These are phyloP conservation scores for Agrocybe chaxingu DNA, from an alignment of 768 basidiomycete genomes.

Conservation along the genomic window DNA sequence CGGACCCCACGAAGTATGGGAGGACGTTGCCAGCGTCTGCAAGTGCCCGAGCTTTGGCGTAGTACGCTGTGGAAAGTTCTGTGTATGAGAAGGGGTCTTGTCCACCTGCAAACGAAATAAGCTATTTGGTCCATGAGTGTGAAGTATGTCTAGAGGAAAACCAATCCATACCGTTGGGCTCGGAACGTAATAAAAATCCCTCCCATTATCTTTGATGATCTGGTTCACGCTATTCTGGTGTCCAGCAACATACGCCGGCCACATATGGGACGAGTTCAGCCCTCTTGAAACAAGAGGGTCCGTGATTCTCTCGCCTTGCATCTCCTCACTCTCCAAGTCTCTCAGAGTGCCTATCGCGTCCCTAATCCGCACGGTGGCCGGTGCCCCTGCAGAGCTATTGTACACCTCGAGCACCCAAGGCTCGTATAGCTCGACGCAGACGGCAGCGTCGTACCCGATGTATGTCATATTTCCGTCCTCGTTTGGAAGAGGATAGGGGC, in stretches of 20 bases:
- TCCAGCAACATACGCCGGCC: constrained; percentile 23
- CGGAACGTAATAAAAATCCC: constrained; percentile 36
- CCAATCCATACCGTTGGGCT: constrained; percentile 32
- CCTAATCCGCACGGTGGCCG: constrained; percentile 27
- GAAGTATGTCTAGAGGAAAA: neutral
- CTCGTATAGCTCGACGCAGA: constrained; percentile 38
- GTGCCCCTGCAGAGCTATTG: constrained; percentile 29
- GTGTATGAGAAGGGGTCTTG: constrained; percentile 36
- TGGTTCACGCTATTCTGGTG: constrained; percentile 38
- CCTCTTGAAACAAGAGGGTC: constrained; percentile 17
- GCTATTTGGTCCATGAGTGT: constrained; percentile 15
- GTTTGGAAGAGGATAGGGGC: constrained; percentile 17
- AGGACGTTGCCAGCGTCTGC: constrained; percentile 38
- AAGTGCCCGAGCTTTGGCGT: constrained; percentile 30
- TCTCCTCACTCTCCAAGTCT: constrained; percentile 17
- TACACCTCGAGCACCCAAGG: constrained; percentile 38
- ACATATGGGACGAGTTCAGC: constrained; percentile 26
- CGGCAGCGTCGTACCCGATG: constrained; percentile 37
- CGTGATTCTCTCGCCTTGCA: constrained; percentile 14
- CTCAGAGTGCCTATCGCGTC: constrained; percentile 24
- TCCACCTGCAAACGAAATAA: constrained; percentile 34
- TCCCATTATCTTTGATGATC: constrained; percentile 37
- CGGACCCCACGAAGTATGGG: constrained; percentile 39
- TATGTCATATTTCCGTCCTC: constrained; percentile 23
- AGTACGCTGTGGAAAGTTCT: constrained; percentile 27